Conservation (phyloP, 2,329 filamentous ascomycete genomes). For the Microcera coccophila region DNA sequence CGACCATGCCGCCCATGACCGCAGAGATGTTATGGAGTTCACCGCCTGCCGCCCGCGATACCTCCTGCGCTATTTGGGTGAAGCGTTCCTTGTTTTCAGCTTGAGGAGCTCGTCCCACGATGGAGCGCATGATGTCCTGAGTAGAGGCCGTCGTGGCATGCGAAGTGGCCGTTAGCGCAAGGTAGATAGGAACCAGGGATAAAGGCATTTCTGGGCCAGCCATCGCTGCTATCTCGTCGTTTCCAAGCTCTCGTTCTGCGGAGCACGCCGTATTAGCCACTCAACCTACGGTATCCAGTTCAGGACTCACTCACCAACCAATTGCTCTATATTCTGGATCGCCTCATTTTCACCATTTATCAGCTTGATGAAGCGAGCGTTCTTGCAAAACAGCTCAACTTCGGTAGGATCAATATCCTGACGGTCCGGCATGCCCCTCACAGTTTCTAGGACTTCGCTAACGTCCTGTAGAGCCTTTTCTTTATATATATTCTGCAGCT, state of each 20-base stretch:
- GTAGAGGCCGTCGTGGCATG: slow-evolving; percentile 42
- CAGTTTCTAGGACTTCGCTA: slow-evolving; percentile 65
- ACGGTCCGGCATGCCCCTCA: slow-evolving; percentile 50
- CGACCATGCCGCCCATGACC: slow-evolving; percentile 82
- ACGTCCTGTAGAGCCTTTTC: slow-evolving; percentile 75
- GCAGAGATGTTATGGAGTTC: slow-evolving; percentile 93
- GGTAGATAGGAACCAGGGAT: slow-evolving; percentile 66
- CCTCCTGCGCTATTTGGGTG: slow-evolving; percentile 56
- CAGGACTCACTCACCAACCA: slow-evolving; percentile 48
- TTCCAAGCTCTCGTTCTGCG: slow-evolving; percentile 51
- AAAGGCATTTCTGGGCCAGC: slow-evolving; percentile 45
- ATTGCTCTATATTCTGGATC: slow-evolving; percentile 47
- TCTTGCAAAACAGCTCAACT: slow-evolving; percentile 91
- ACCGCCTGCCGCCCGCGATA: slow-evolving; percentile 71
- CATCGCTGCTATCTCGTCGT: slow-evolving; percentile 50
- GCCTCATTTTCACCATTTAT: slow-evolving; percentile 55
- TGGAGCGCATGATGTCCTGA: slow-evolving; percentile 50
- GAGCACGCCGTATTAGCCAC: slow-evolving; percentile 1
- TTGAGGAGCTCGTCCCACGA: slow-evolving; percentile 43
- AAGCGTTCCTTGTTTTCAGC: slow-evolving; percentile 49
- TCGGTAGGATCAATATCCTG: slow-evolving; percentile 63
- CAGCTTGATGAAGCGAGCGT: slow-evolving; percentile 87
- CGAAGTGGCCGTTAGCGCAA: slow-evolving; percentile 57
- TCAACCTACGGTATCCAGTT: no score
- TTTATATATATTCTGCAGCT: slow-evolving; percentile 91